Percentiles rank a stretch among this genome's conserved stretches.
Evolutionary conservation across 73 alveolate genomes (phyloP).

Genomic region (Effrenium voratum): DNA sequence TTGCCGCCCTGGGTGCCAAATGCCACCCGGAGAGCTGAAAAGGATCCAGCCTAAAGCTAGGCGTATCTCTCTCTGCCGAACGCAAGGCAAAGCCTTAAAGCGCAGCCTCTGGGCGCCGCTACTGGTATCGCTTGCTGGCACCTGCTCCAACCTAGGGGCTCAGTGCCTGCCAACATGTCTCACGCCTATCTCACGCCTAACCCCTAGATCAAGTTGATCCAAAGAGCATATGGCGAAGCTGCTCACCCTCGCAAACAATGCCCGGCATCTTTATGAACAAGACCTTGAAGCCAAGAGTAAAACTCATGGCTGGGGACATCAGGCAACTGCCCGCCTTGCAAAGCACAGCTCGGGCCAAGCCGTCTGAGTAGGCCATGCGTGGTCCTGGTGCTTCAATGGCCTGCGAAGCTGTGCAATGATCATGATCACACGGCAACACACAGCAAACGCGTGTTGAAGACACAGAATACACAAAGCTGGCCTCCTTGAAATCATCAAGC

Average conservation of each 20-base stretch:
- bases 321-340: neutral
- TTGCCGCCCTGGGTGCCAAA: slow-evolving; percentile 41
- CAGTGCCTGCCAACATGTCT: too few relatives aligned
- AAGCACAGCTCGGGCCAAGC: slow-evolving; percentile 54
- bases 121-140: too few relatives aligned
- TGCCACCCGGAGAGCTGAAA: slow-evolving; percentile 48
- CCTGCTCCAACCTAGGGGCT: too few relatives aligned
- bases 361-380: slow-evolving; percentile 36
- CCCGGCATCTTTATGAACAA: neutral
- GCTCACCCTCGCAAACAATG: slow-evolving; percentile 23
- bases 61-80: too few relatives aligned
- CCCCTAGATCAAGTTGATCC: too few relatives aligned
- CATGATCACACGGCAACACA: neutral
- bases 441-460: neutral
- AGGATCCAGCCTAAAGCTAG: slow-evolving; percentile 45
- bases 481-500: slow-evolving; percentile 38
- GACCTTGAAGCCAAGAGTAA: neutral
- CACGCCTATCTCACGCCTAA: too few relatives aligned
- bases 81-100: too few relatives aligned
- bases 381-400: slow-evolving; percentile 80
- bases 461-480: neutral
- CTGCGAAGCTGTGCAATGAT: neutral
- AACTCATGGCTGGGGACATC: neutral
- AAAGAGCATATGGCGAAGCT: slow-evolving; percentile 38
- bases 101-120: too few relatives aligned